These are phyloP conservation scores for Dissophora globulifera DNA, from an alignment of 192 early-diverging fungal species.

Conservation along the genomic window DNA sequence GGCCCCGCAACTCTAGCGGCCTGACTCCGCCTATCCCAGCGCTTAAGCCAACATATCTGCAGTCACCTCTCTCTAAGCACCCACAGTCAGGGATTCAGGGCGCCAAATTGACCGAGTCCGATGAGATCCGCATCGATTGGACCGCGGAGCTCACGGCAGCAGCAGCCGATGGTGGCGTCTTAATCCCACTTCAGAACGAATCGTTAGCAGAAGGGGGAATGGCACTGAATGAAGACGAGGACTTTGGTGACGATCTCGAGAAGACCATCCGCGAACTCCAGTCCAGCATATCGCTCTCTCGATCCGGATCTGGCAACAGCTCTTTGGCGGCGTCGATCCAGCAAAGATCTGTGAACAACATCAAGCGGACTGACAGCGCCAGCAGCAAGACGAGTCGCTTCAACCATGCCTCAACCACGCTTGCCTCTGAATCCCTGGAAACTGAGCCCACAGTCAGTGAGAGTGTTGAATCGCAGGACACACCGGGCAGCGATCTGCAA, in stretches of 20 bases:
- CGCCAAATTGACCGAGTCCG: constrained; percentile 26
- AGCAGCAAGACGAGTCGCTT: constrained; percentile 23
- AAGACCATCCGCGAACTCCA: constrained; percentile 34
- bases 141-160: not conserved
- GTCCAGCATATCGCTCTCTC: constrained; percentile 23
- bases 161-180: not conserved
- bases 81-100: constrained; percentile 25
- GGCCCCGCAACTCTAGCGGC: too few relatives aligned
- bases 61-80: constrained; percentile 4
- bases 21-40: constrained; percentile 28
- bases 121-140: constrained; percentile 14
- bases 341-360: not conserved
- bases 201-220: not conserved
- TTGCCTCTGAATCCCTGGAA: not conserved
- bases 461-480: not conserved
- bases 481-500: constrained; percentile 10
- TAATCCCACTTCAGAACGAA: not conserved
- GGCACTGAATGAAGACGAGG: not conserved
- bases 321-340: not conserved
- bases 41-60: constrained; percentile 34
- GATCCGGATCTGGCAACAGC: constrained; percentile 17
- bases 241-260: constrained; percentile 3
- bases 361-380: constrained; percentile 32
- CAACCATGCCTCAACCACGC: not conserved
- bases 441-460: not conserved